phyloP scores from a whole-genome alignment of 1,284 basidiomycete species.

The Takashimella tepidaria region DNA sequence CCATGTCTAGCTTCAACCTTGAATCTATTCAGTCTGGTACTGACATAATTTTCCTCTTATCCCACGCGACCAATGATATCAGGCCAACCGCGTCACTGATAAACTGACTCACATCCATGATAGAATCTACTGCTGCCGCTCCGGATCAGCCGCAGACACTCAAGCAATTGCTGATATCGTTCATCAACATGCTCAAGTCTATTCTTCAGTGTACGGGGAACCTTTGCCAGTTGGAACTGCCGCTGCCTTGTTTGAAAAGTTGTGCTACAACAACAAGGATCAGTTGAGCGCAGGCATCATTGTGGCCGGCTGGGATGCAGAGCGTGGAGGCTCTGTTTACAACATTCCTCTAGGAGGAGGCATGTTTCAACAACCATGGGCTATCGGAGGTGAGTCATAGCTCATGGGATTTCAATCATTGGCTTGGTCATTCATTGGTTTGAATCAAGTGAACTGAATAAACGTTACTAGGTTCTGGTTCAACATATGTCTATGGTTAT shows the following conservation, averaged over 20 bases:
- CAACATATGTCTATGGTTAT: slow-evolving; percentile 97
- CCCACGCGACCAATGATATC: too few species aligned
- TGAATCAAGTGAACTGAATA: too few species aligned
- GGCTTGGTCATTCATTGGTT: too few species aligned
- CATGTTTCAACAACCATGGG: slow-evolving; percentile 91
- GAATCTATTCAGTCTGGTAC: background rate
- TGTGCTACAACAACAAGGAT: slow-evolving; percentile 96
- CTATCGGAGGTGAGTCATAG: slow-evolving; percentile 79
- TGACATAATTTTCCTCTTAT: too few species aligned
- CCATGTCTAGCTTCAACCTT: background rate
- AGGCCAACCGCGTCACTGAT: slow-evolving; percentile 95
- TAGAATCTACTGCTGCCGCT: slow-evolving; percentile 98
- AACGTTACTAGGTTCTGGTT: slow-evolving; percentile 85
- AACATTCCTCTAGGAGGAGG: slow-evolving; percentile 94
- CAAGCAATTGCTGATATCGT: slow-evolving; percentile 94
- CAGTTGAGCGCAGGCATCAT: slow-evolving; percentile 88
- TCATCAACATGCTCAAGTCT: slow-evolving; percentile 79
- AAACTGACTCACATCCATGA: slow-evolving; percentile 96
- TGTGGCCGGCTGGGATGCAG: slow-evolving; percentile 95
- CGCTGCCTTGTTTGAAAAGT: slow-evolving; percentile 76
- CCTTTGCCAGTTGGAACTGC: slow-evolving; percentile 76
- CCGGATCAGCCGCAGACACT: slow-evolving; percentile 96
- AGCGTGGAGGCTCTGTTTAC: slow-evolving; percentile 88
- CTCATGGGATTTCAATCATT: too few species aligned
- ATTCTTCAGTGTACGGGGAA: slow-evolving; percentile 58